Conservation (phyloP, 1,139 yeast genomes). For the Debaryomyces psychrophilus region DNA sequence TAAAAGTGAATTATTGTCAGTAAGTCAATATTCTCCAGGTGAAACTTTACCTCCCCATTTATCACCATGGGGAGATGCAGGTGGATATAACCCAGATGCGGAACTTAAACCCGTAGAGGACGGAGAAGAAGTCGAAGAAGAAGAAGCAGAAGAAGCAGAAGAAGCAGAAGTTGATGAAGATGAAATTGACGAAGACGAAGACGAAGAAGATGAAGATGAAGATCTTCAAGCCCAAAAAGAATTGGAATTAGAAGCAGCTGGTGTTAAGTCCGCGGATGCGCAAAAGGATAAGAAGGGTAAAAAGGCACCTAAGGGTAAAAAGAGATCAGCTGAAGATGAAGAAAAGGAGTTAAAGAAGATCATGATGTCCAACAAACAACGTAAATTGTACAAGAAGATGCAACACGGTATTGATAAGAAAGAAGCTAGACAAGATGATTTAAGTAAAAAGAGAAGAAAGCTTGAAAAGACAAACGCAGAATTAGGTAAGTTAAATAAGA, state of each 20-base stretch:
- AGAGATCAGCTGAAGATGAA: constrained; percentile 60
- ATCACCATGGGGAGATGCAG: constrained; percentile 98
- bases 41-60: constrained; percentile 95
- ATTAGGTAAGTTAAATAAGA: constrained; percentile 43
- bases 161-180: constrained; percentile 53
- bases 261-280: constrained; percentile 70
- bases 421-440: constrained; percentile 73
- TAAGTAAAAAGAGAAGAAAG: constrained; percentile 78
- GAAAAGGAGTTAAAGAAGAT: constrained; percentile 87
- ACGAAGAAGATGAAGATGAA: constrained; percentile 56
- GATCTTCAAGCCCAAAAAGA: constrained; percentile 76
- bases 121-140: constrained; percentile 55
- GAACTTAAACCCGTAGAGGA: constrained; percentile 37
- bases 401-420: constrained; percentile 88
- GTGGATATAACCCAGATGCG: constrained; percentile 83
- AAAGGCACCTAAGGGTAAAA: constrained; percentile 32
- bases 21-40: constrained; percentile 86
- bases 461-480: constrained; percentile 68
- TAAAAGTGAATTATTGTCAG: constrained; percentile 73
- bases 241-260: constrained; percentile 87
- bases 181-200: constrained; percentile 29
- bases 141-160: constrained; percentile 50
- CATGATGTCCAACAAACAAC: constrained; percentile 97
- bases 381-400: constrained; percentile 93
- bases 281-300: constrained; percentile 29